These are phyloP conservation scores for Capsicum baccatum DNA, from an alignment of 257 asterid species.

Conservation along the genomic window DNA sequence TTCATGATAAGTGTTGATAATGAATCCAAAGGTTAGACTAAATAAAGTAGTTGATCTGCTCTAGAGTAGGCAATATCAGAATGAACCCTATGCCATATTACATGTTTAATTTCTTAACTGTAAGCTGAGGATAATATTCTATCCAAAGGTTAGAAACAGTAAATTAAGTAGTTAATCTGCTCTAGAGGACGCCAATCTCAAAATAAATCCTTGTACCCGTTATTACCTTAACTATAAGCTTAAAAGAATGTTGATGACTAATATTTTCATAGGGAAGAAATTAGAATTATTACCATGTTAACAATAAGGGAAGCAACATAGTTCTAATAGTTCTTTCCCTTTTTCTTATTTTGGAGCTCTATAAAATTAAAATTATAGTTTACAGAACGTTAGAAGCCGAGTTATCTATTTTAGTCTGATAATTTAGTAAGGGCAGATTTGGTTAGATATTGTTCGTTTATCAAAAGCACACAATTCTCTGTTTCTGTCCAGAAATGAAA, in stretches of 20 bases:
- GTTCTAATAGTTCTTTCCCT: neutral
- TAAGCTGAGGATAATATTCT: neutral
- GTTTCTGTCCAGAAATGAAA: neutral
- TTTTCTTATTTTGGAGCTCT: neutral
- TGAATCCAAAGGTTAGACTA: slow-evolving; percentile 5
- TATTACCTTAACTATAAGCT: neutral
- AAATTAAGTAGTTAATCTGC: neutral
- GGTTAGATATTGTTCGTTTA: neutral
- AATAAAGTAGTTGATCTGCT: slow-evolving; percentile 20
- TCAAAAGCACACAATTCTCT: neutral
- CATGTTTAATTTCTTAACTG: neutral
- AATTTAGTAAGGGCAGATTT: neutral
- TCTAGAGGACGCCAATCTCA: neutral
- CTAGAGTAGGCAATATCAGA: neutral
- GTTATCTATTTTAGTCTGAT: neutral
- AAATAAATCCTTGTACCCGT: neutral
- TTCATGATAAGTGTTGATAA: neutral
- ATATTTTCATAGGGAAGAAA: neutral
- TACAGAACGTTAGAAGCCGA: neutral
- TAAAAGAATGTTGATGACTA: neutral
- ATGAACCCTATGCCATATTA: neutral
- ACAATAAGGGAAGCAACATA: neutral
- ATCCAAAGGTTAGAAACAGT: neutral
- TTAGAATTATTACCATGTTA: neutral
- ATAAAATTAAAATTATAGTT: neutral